A percentile compares a stretch with the other conserved stretches of the same genome.
phyloP scores from a whole-genome alignment of 352 stramenopile genomes.

The Pythium folliculosum region DNA sequence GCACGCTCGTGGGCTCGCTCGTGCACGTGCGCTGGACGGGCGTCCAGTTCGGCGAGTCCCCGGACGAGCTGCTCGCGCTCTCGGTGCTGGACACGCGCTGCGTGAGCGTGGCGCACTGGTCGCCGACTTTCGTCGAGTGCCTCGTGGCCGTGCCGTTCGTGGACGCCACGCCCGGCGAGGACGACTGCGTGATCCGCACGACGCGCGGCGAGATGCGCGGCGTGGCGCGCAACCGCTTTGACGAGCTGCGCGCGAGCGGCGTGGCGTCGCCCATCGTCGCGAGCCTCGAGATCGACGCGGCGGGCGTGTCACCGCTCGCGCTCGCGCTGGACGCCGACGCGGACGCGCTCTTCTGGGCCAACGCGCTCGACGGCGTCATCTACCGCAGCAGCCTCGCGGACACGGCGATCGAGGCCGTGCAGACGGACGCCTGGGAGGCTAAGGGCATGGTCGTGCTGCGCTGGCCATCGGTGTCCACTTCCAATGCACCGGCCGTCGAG shows the following conservation, averaged over 20 bases:
- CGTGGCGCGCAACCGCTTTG: slow-evolving; percentile 38
- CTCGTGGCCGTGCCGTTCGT: slow-evolving; percentile 43
- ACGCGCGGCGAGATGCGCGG: slow-evolving; percentile 50
- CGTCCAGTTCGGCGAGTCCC: slow-evolving; percentile 46
- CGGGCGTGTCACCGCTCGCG: slow-evolving; percentile 46
- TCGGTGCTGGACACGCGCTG: slow-evolving; percentile 43
- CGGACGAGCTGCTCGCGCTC: slow-evolving; percentile 39
- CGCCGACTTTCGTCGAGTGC: slow-evolving; percentile 49
- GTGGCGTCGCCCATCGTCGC: slow-evolving; percentile 55
- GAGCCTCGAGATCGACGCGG: slow-evolving; percentile 39
- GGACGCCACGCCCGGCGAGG: slow-evolving; percentile 17
- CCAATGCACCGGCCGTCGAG: slow-evolving; percentile 11
- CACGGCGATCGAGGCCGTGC: slow-evolving; percentile 44
- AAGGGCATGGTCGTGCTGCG: slow-evolving; percentile 42
- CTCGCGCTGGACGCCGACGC: slow-evolving; percentile 36
- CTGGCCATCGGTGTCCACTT: background rate
- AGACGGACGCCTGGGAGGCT: slow-evolving; percentile 50
- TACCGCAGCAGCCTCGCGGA: slow-evolving; percentile 59
- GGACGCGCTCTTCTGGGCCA: slow-evolving; percentile 73
- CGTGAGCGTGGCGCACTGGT: slow-evolving; percentile 47
- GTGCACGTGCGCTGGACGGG: slow-evolving; percentile 53
- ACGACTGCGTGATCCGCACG: slow-evolving; percentile 59
- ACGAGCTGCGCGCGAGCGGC: slow-evolving; percentile 51
- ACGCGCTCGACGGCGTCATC: slow-evolving; percentile 59
- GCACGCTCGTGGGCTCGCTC: slow-evolving; percentile 37